Evolutionary conservation across 1,139 yeast species (phyloP).

Genomic region (Candida labiduridarum): DNA sequence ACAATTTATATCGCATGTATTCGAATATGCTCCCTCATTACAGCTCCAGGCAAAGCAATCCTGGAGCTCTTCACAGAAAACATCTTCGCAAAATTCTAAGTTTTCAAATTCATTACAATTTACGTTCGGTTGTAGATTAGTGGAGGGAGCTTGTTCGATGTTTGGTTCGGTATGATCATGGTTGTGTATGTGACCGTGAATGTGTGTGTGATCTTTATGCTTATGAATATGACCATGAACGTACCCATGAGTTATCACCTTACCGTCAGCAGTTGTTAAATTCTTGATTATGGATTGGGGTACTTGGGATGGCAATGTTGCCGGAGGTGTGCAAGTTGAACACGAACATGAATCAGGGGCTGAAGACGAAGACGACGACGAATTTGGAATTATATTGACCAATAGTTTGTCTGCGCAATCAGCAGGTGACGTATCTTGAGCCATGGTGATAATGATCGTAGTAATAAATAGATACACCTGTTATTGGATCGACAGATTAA

Average conservation of each 20-base stretch:
- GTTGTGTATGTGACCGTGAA: conserved; percentile 70
- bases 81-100: conserved; percentile 40
- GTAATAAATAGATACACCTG: background rate
- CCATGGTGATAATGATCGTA: background rate
- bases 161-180: conserved; percentile 31
- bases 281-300: conserved; percentile 3
- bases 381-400: background rate
- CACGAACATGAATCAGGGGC: background rate
- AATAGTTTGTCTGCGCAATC: background rate
- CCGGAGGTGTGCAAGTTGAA: background rate
- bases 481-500: too few relatives aligned
- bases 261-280: conserved; percentile 6
- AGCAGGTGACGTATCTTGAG: background rate
- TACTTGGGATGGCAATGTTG: background rate
- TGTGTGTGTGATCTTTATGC: conserved; percentile 63
- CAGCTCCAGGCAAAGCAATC: conserved; percentile 46
- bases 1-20: conserved; percentile 17
- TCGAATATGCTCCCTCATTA: conserved; percentile 17
- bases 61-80: conserved; percentile 47
- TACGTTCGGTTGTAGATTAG: background rate
- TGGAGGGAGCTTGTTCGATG: background rate
- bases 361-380: background rate
- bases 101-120: conserved; percentile 35
- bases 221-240: conserved; percentile 73
- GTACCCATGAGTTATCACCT: conserved; percentile 47